phyloP scores from a whole-genome alignment of 352 stramenopile species.

The Phytophthora constricta region DNA sequence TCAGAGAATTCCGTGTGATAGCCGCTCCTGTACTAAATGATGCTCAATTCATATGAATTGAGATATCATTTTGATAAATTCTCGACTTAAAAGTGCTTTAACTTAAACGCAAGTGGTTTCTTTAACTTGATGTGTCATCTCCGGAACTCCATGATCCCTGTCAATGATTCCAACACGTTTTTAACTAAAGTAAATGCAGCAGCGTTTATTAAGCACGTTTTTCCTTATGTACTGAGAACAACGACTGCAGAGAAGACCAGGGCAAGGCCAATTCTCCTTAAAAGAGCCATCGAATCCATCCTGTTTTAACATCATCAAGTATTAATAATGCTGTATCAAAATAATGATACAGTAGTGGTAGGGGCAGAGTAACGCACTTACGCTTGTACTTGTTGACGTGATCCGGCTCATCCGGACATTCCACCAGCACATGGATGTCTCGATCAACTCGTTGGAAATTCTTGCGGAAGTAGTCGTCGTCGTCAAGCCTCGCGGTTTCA shows the following conservation, averaged over 20 bases:
- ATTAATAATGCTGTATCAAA: slow-evolving; percentile 31
- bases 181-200: slow-evolving; percentile 30
- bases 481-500: slow-evolving; percentile 10
- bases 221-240: slow-evolving; percentile 32
- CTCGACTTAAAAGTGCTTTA: too few species aligned
- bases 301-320: slow-evolving; percentile 35
- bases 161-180: slow-evolving; percentile 31
- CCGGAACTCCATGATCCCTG: slow-evolving; percentile 29
- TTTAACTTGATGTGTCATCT: slow-evolving; percentile 27
- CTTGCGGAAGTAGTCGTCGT: too few species aligned
- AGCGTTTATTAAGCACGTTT: slow-evolving; percentile 27
- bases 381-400: slow-evolving; percentile 21
- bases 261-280: slow-evolving; percentile 24
- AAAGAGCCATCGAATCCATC: slow-evolving; percentile 29
- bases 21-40: too few species aligned
- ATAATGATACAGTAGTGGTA: slow-evolving; percentile 25
- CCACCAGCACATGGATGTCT: slow-evolving; percentile 38
- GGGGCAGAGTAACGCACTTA: slow-evolving; percentile 33
- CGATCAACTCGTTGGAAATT: too few species aligned
- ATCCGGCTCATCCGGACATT: slow-evolving; percentile 23
- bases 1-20: too few species aligned
- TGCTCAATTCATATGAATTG: too few species aligned
- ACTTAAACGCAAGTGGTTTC: slow-evolving; percentile 36
- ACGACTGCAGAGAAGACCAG: slow-evolving; percentile 34
- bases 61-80: too few species aligned